Evolutionary conservation across 1,284 basidiomycete genomes (phyloP).

Genomic region (Pseudomicrostroma phylloplanum): DNA sequence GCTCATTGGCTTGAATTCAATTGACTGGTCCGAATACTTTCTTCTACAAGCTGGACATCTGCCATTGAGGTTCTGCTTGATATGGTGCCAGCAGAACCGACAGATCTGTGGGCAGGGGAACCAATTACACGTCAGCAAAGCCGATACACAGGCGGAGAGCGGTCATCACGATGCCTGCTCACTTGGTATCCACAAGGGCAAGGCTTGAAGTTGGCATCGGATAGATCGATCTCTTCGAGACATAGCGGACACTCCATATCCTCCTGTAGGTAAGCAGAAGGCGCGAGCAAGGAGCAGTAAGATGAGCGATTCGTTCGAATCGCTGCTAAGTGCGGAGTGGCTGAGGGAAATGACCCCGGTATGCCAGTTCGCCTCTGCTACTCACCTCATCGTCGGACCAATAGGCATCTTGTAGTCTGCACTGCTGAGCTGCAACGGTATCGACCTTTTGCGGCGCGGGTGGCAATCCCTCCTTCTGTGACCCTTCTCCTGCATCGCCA

Average conservation of each 20-base stretch:
- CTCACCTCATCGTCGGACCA: constrained; percentile 86
- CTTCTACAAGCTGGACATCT: constrained; percentile 94
- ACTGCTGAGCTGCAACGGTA: constrained; percentile 47
- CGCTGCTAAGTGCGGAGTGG: background rate
- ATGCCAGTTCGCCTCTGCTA: constrained; percentile 5
- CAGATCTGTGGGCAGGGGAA: constrained; percentile 70
- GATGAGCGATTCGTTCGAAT: background rate
- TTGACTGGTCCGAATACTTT: constrained; percentile 83
- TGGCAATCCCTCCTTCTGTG: constrained; percentile 22
- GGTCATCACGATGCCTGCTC: constrained; percentile 29
- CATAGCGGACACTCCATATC: constrained; percentile 97
- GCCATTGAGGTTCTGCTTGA: constrained; percentile 90
- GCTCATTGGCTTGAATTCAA: constrained; percentile 92
- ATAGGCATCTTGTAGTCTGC: constrained; percentile 86
- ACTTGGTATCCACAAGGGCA: constrained; percentile 98
- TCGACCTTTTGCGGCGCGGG: constrained; percentile 43
- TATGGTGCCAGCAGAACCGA: constrained; percentile 98
- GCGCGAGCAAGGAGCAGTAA: background rate
- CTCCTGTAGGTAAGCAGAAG: constrained; percentile 59
- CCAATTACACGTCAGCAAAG: constrained; percentile 2
- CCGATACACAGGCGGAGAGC: background rate
- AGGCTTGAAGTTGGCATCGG: constrained; percentile 98
- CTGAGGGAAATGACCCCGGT: background rate
- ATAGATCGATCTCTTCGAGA: constrained; percentile 97
- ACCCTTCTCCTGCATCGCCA: background rate